Conservation (phyloP, 129 eudicot genomes). For the Smallanthus sonchifolius region DNA sequence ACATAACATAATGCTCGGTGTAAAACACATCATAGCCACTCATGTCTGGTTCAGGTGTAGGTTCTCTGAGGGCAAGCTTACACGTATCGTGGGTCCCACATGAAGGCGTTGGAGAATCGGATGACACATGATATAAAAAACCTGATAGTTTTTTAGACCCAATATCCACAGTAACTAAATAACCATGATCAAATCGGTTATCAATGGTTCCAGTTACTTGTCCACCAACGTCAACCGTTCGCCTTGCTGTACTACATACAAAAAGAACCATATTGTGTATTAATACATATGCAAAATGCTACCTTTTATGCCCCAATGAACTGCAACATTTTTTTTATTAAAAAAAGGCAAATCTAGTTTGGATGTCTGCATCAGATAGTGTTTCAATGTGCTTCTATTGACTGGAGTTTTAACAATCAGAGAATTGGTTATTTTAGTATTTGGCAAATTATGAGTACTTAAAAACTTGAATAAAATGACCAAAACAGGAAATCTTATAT, state of each 20-base stretch:
- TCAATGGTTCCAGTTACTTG: constrained; percentile 73
- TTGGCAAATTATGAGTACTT: no score
- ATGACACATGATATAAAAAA: constrained; percentile 74
- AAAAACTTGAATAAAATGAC: no score
- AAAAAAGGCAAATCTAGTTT: no score
- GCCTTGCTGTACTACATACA: constrained; percentile 38
- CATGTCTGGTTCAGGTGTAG: constrained; percentile 55
- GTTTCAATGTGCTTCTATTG: no score
- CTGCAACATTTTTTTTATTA: no score
- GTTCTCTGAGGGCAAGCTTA: constrained; percentile 50
- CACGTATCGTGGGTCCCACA: constrained; percentile 44
- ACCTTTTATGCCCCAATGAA: no score
- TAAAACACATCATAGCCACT: constrained; percentile 67
- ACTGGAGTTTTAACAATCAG: no score
- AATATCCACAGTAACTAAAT: constrained; percentile 62
- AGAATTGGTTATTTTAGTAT: no score
- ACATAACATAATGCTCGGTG: constrained; percentile 54
- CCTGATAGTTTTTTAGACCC: constrained; percentile 77
- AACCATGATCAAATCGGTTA: constrained; percentile 75
- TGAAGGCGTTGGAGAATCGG: constrained; percentile 29
- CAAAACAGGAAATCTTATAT: no score
- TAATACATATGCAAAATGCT: no score
- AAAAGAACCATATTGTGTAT: no score
- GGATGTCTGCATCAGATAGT: no score
- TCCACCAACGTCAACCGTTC: constrained; percentile 51